Base-by-base conservation (phyloP, 805 yeast genomes). In the Candida silvatica region DNA sequence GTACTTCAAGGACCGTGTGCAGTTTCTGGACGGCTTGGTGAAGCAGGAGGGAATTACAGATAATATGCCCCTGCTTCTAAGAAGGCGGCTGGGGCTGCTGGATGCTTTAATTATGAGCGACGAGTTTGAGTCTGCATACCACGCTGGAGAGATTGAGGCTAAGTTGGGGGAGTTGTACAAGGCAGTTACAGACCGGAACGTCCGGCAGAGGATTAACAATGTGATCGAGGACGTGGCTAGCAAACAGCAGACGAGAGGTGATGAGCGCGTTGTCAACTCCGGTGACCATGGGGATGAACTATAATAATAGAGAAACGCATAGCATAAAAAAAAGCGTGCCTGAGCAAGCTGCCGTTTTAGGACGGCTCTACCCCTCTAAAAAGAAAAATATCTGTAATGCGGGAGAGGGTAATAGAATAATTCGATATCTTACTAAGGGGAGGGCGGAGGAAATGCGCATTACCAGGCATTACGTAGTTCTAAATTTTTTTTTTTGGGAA, bases 71-170 rank as follows among this genome's bases (percentile, higher is more conserved):
- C 9, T 36, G 40, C 44, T 46, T 27, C 36, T 22, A 39, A 66
- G 23, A 56, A 65, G 49, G 66, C 71, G 54, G 9, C 56, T 77
- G 35, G 80, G 82, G 1, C 59, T 76, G 3, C 43, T 77, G 6
- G 71, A 71, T 19, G 67, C 70, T 3, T 47, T 74, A 31, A 34
- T 68, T 3, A 63, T 61, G 27, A 52, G 56, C 38, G 44, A 51
- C 2, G 38, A 47, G 5, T 71, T 72, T 11, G 35, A 17, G 17
- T 6, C n/a, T 3, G 34, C 38, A 2, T 58, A 59, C 30, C 31
- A 28, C 0, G 26, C 34, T 2, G 33, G 45, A 2, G 34, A 34
- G 5, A 54, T 60, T 17, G 47, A 49, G 9, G 17, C 37, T 3
- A 35, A 41, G 3, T 34, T 65, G 17, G 36, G 64, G 23, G 31